A percentile compares a stretch with the other conserved stretches of the same genome.
These are phyloP conservation scores for Tricholoma sp. DNA, from an alignment of 768 basidiomycete genomes.

Conservation along the genomic window DNA sequence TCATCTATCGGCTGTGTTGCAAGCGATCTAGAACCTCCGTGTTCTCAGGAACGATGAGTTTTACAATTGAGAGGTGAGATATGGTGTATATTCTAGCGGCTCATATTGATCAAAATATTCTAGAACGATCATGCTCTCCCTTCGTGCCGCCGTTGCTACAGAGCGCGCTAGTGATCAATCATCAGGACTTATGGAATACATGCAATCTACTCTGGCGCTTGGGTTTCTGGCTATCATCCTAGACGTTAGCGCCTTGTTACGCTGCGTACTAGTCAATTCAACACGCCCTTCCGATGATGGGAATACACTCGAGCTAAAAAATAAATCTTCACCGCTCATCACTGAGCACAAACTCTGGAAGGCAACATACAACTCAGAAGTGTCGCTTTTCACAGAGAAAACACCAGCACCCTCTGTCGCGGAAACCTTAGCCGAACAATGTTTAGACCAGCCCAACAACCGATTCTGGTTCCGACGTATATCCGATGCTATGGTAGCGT, in stretches of 20 bases:
- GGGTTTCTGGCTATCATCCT: slow-evolving; percentile 18
- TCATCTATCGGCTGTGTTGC: slow-evolving; percentile 27
- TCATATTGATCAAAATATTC: not conserved
- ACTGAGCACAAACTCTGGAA: not conserved
- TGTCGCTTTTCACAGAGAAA: not conserved
- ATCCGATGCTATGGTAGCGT: slow-evolving; percentile 13
- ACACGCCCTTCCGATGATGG: slow-evolving; percentile 13
- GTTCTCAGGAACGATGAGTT: slow-evolving; percentile 25
- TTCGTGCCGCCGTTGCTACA: slow-evolving; percentile 19
- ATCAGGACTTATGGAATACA: slow-evolving; percentile 21
- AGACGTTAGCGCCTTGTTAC: slow-evolving; percentile 11
- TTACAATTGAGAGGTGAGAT: slow-evolving; percentile 34
- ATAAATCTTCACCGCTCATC: not conserved
- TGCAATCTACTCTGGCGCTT: slow-evolving; percentile 20
- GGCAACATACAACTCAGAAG: not conserved
- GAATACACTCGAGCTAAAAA: not conserved
- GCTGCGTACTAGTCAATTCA: slow-evolving; percentile 22
- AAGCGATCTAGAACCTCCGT: slow-evolving; percentile 31
- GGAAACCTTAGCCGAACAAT: not conserved
- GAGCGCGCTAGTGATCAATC: not conserved
- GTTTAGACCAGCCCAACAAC: slow-evolving; percentile 20
- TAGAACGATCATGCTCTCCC: slow-evolving; percentile 28
- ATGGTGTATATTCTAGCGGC: not conserved
- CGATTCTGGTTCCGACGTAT: slow-evolving; percentile 27
- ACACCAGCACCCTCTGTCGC: not conserved